A percentile compares a stretch with the other conserved stretches of the same genome.
phyloP scores from a whole-genome alignment of 257 asterid genomes.

The Anisodus acutangulus region DNA sequence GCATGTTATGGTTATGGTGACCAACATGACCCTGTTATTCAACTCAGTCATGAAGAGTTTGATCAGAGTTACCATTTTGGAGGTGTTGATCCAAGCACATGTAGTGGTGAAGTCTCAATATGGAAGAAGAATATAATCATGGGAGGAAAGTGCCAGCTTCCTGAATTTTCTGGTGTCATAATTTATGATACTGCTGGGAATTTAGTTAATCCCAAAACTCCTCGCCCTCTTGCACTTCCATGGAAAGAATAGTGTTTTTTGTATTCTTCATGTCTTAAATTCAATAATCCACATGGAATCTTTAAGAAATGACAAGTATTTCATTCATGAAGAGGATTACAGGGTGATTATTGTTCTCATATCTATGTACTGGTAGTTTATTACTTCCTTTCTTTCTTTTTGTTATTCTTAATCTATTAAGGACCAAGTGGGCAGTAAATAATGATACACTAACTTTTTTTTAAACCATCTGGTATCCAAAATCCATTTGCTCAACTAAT shows the following conservation, averaged over 20 bases:
- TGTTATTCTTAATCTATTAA: neutral
- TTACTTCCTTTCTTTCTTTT: neutral
- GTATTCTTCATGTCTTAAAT: conserved; percentile 26
- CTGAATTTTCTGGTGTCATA: conserved; percentile 82
- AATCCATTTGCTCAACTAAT: neutral
- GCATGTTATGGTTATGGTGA: conserved; percentile 54
- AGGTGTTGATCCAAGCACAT: conserved; percentile 51
- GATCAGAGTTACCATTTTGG: conserved; percentile 44
- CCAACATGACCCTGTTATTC: conserved; percentile 65
- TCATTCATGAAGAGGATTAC: neutral
- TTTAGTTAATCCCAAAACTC: conserved; percentile 43
- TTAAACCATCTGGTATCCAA: neutral
- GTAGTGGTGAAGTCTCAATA: conserved; percentile 56
- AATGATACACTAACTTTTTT: neutral
- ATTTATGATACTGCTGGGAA: conserved; percentile 71
- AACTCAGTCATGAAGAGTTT: conserved; percentile 56
- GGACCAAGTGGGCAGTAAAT: neutral
- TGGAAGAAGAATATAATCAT: conserved; percentile 81
- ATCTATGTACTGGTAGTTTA: neutral
- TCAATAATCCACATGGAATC: neutral
- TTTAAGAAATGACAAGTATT: too few relatives aligned
- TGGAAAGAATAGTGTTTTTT: conserved; percentile 43
- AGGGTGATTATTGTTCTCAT: neutral
- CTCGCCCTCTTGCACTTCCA: conserved; percentile 45
- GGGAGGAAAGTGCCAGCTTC: conserved; percentile 90